A percentile compares a stretch with the other conserved stretches of the same genome.
phyloP scores from a whole-genome alignment of 1,139 yeast genomes.

The Pichiaceae sp. region DNA sequence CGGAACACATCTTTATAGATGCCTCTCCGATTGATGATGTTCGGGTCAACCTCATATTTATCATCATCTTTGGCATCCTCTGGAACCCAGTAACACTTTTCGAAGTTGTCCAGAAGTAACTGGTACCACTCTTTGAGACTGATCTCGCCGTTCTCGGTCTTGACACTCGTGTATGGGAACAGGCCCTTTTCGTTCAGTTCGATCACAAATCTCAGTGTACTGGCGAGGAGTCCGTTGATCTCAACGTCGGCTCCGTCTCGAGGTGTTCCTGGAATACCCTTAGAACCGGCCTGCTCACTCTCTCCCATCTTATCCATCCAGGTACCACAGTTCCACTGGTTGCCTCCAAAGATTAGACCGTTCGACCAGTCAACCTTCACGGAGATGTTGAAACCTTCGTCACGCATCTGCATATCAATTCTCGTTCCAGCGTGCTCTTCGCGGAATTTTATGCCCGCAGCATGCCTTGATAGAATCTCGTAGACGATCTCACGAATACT shows the following conservation, averaged over 20 bases:
- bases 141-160: constrained; percentile 50
- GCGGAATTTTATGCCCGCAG: constrained; percentile 75
- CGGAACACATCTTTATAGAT: constrained; percentile 81
- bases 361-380: constrained; percentile 80
- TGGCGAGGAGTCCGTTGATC: constrained; percentile 80
- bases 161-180: constrained; percentile 51
- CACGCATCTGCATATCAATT: constrained; percentile 86
- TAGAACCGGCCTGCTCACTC: constrained; percentile 70
- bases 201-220: constrained; percentile 72
- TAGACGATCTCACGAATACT: constrained; percentile 69
- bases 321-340: constrained; percentile 89
- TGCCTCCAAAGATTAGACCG: constrained; percentile 87
- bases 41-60: constrained; percentile 51
- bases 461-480: constrained; percentile 81
- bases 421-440: constrained; percentile 94
- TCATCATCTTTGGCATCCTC: constrained; percentile 40
- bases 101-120: constrained; percentile 65
- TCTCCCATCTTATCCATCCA: constrained; percentile 99
- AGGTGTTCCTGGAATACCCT: constrained; percentile 94
- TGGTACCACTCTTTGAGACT: constrained; percentile 61
- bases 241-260: constrained; percentile 97
- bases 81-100: constrained; percentile 72
- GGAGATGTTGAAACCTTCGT: constrained; percentile 83
- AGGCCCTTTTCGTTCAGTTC: constrained; percentile 43
- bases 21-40: constrained; percentile 79